These are phyloP conservation scores for Cercospora brassicicola DNA, from an alignment of 2,329 filamentous ascomycete genomes.

Conservation along the genomic window DNA sequence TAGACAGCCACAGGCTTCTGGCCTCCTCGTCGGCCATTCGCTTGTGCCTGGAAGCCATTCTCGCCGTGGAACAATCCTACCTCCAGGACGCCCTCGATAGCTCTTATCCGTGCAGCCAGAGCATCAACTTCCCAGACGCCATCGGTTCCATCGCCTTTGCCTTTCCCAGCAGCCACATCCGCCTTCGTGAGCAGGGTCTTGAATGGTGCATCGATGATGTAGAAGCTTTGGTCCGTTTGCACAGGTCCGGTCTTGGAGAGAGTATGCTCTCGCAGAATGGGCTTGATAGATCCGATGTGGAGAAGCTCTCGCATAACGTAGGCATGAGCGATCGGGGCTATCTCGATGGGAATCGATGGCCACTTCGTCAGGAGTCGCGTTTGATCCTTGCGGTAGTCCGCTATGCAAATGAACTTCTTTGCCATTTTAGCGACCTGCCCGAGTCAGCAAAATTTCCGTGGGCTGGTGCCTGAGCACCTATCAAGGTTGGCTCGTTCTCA, in stretches of 20 bases:
- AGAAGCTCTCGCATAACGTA: slow-evolving; percentile 72
- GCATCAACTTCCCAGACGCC: slow-evolving; percentile 78
- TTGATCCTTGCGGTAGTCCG: slow-evolving; percentile 89
- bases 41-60: slow-evolving; percentile 69
- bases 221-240: slow-evolving; percentile 81
- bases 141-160: slow-evolving; percentile 41
- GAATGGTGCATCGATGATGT: slow-evolving; percentile 92
- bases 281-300: slow-evolving; percentile 69
- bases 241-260: slow-evolving; percentile 79
- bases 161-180: slow-evolving; percentile 50
- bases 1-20: slow-evolving; percentile 93
- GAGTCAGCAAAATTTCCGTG: slow-evolving; percentile 42
- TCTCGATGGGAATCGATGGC: slow-evolving; percentile 88
- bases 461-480: slow-evolving; percentile 64
- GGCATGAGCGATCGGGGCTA: slow-evolving; percentile 78
- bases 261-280: slow-evolving; percentile 69
- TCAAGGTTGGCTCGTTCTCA: slow-evolving; percentile 7
- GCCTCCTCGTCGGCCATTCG: slow-evolving; percentile 63
- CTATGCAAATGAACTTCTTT: slow-evolving; percentile 38
- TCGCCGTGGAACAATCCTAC: slow-evolving; percentile 85
- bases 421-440: slow-evolving; percentile 19
- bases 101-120: slow-evolving; percentile 72
- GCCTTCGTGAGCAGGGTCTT: slow-evolving; percentile 63
- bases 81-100: slow-evolving; percentile 83
- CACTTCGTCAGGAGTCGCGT: slow-evolving; percentile 71